Evolutionary conservation across 345 rosid genomes (phyloP), one percentile per base, ranked within the genome.

Genomic region (Crucihimalaya himalaica): DNA sequence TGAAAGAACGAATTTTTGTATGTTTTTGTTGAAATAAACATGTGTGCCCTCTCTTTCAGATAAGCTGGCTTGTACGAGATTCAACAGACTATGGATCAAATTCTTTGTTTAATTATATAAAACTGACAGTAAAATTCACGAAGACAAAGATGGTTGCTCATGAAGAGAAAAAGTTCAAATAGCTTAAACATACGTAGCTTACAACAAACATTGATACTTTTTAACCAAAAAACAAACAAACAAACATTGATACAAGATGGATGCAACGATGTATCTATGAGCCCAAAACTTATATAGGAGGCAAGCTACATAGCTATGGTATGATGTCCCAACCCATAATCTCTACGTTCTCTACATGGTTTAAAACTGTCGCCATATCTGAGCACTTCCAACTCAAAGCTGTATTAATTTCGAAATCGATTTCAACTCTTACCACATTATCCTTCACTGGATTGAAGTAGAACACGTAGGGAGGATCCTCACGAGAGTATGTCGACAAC

Each of bases 371-470:
- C 3, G 10, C 18, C 5, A 11, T 3, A n/a, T n/a, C n/a, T n/a
- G n/a, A n/a, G n/a, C n/a, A n/a, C n/a, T n/a, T n/a, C n/a, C n/a
- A n/a, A n/a, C n/a, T n/a, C n/a, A n/a, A n/a, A n/a, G n/a, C n/a
- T n/a, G n/a, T n/a, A n/a, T n/a, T n/a, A n/a, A n/a, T n/a, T n/a
- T n/a, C n/a, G n/a, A n/a, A n/a, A n/a, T 5, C 2, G 27, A 58
- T 12, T 19, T 80, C 53, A 87, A 88, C 55, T 0, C 74, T 83
- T 61, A 15, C 86, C 80, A 83, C 91, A 0, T 84, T 68, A 15
- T 83, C 81, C 37, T 89, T 86, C 52, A 86, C 23, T 7, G 3
- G 1, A 18, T 18, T 8, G 23, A 3, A 46, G 51, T 46, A 50
- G 28, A 20, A 11, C 15, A 50, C 0, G 8, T 20, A 21, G 54